A percentile compares a stretch with the other conserved stretches of the same genome.
Evolutionary conservation across 2,329 filamentous ascomycete species (phyloP).

Genomic region (Cadophora sp.): DNA sequence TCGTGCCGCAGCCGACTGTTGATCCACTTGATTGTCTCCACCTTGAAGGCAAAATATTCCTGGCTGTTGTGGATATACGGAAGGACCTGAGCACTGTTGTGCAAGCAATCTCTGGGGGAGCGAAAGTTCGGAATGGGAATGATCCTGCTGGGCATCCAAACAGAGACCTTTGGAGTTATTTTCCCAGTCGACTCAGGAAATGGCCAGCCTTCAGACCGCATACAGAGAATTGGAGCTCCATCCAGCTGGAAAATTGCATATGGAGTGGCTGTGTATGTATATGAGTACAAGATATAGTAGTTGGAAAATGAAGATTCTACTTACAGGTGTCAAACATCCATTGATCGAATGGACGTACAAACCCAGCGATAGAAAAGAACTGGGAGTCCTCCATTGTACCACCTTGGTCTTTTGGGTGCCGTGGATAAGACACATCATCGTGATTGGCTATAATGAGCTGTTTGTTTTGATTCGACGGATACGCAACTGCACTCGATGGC

Average conservation of each 20-base stretch:
- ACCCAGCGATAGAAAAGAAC: background rate
- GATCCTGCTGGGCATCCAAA: slow-evolving; percentile 22
- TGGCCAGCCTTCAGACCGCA: slow-evolving; percentile 21
- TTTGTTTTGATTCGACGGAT: background rate
- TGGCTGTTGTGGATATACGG: slow-evolving; percentile 17
- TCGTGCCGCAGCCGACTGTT: slow-evolving; percentile 8
- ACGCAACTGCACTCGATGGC: background rate
- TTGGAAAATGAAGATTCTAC: background rate
- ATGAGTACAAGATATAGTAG: too few relatives aligned
- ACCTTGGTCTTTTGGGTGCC: background rate
- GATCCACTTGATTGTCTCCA: slow-evolving; percentile 25
- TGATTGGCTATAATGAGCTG: background rate
- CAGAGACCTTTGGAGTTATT: slow-evolving; percentile 19
- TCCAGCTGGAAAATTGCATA: slow-evolving; percentile 23
- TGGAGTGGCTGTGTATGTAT: slow-evolving; percentile 14
- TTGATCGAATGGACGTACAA: slow-evolving; percentile 15
- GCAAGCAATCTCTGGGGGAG: slow-evolving; percentile 18
- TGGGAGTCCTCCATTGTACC: background rate
- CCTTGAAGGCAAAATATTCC: slow-evolving; percentile 20
- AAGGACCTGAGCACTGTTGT: slow-evolving; percentile 18
- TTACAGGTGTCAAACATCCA: slow-evolving; percentile 24
- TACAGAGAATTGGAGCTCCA: slow-evolving; percentile 21
- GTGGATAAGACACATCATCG: background rate
- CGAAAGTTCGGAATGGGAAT: slow-evolving; percentile 17
- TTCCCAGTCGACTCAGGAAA: slow-evolving; percentile 17